Evolutionary conservation across 345 rosid species (phyloP), one percentile per base, ranked within the genome.

Genomic region (Rhodamnia argentea): DNA sequence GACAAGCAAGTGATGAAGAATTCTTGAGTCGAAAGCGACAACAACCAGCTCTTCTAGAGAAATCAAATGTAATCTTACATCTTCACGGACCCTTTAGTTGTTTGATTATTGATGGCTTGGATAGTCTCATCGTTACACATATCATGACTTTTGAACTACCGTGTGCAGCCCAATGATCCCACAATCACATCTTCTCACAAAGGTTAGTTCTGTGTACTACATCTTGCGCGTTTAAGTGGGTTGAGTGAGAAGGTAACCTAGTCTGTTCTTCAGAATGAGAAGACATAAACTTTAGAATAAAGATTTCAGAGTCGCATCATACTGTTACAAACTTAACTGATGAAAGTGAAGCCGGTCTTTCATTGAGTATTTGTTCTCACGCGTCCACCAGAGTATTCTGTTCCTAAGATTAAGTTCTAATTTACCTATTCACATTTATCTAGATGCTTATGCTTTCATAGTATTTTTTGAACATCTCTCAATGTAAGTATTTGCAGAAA

Each of bases 101-200:
- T 60, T 85, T 76, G 60, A 70, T 37, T 18, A 70, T 37, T 9
- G 47, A 10, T 70, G 78, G 78, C 78, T 70, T 70, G 78, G 5
- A 32, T 70, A 37, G 3, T 37, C 40, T 37, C 8, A 70, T 10
- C 47, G 18, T 40, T 32, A 37, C 78, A 27, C 58, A 27, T 52
- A 3, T 52, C 60, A 85, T 78, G 86, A 87, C 78, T 85, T 82
- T 54, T 89, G 64, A 82, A 83, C 87, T 85, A 85, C 83, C 55
- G 82, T 84, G 86, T 91, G 94, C 93, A 94, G 94, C 51, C 90
- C 88, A 87, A 89, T 9, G 89, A 91, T 88, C 87, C 87, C 87
- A 86, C 88, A 44, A 83, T 82, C 37, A 88, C 89, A 84, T 87
- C 92, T 82, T 18, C 87, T 83, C 32, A 85, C 10, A 86, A 86